Evolutionary conservation across 2,329 filamentous ascomycete species (phyloP), one percentile per base, ranked within the genome.

Genomic region (Colletotrichum gigasporum): DNA sequence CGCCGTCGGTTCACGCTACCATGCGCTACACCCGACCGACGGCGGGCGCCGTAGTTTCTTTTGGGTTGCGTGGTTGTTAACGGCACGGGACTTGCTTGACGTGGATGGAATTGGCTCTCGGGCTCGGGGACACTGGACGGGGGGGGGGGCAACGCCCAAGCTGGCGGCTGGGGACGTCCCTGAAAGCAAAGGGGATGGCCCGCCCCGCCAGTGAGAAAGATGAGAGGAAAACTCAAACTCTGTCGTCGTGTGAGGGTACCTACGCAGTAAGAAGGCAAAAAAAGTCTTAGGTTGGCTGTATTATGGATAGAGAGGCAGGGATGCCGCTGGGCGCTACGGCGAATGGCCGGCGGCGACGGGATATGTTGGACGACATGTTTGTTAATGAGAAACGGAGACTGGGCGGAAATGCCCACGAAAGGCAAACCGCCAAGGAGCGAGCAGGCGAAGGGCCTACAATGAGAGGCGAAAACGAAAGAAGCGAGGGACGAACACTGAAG

Each of bases 251-350:
- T 24, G 32, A 22, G 12, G 14, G n/a, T n/a, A n/a, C n/a, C n/a
- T n/a, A 47, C 12, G 32, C 48, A 62, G 52, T 62, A 24, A 57
- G 52, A 62, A 62, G 59, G 59, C 52, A 62, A 58, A 57, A 50
- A 34, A 57, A 50, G 42, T 50, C 28, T 35, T 50, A 37, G 7
- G 32, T 37, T 16, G 22, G n/a, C 9, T 26, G 26, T 60, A 10
- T 35, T 51, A 42, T 50, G 10, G 35, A 58, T 22, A 26, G 44
- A 44, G 34, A 26, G 39, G 39, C 54, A 53, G 54, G 60, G 60
- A 42, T 52, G 30, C 24, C n/a, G 54, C 39, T 39, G 53, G 11
- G 22, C 35, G 60, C n/a, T 22, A 26, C 5, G 4, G 45, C 60
- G 45, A 63, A 63, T 52, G 37, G 18, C 11, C 12, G 18, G 39